A percentile compares a stretch with the other conserved stretches of the same genome.
These are phyloP conservation scores for Phytophthora rubi DNA, from an alignment of 352 stramenopile genomes.

Conservation along the genomic window DNA sequence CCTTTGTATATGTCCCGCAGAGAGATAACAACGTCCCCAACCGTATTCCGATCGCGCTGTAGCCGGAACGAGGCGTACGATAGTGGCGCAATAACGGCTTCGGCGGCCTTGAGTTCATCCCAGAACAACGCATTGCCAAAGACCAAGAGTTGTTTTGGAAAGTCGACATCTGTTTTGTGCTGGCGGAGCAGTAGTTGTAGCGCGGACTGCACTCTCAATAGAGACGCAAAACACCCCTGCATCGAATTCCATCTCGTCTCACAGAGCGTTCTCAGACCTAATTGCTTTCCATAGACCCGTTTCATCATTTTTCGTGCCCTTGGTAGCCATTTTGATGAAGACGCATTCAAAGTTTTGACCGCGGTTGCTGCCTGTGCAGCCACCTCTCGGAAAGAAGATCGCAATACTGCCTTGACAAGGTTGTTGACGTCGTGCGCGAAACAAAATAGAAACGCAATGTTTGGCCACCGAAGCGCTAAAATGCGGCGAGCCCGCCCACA, in stretches of 20 bases:
- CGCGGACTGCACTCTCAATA: too few relatives aligned
- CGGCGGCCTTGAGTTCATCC: constrained; percentile 4
- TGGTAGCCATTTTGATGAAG: constrained; percentile 8
- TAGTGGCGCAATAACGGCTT: background rate
- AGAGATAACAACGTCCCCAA: too few relatives aligned
- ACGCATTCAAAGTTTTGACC: constrained; percentile 5
- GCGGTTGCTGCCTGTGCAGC: background rate
- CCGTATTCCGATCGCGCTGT: too few relatives aligned
- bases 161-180: background rate
- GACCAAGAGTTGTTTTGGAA: background rate
- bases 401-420: constrained; percentile 6
- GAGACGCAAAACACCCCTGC: too few relatives aligned
- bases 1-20: too few relatives aligned
- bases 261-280: constrained; percentile 1
- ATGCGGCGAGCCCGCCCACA: too few relatives aligned
- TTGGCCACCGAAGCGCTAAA: too few relatives aligned
- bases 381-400: constrained; percentile 1
- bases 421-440: constrained; percentile 12
- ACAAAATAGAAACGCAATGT: constrained; percentile 4
- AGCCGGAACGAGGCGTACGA: too few relatives aligned
- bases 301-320: background rate
- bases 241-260: too few relatives aligned
- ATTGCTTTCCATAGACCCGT: background rate
- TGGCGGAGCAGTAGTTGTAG: too few relatives aligned
- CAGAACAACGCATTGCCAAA: background rate